Percentiles rank a stretch among this genome's conserved stretches.
Evolutionary conservation across 129 eudicot species (phyloP).

Genomic region (Arctium minus): DNA sequence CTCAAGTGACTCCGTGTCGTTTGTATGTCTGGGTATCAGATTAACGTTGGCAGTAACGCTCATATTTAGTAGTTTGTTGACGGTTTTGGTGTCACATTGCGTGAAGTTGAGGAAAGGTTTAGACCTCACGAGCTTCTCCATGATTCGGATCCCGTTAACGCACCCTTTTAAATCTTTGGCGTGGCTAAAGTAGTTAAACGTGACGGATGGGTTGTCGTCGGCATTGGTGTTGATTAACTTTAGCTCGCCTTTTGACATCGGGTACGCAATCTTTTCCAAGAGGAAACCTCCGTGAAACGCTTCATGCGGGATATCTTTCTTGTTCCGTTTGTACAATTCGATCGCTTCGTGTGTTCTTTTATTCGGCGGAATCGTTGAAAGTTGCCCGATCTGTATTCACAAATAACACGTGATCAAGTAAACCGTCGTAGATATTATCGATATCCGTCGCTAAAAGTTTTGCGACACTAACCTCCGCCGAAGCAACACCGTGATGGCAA

Average conservation of each 20-base stretch:
- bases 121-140: slow-evolving; percentile 59
- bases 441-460: background rate
- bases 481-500: slow-evolving; percentile 62
- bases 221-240: slow-evolving; percentile 54
- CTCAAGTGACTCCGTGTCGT: slow-evolving; percentile 42
- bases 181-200: slow-evolving; percentile 85
- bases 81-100: slow-evolving; percentile 27
- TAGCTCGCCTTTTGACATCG: slow-evolving; percentile 71
- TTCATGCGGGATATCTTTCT: slow-evolving; percentile 59
- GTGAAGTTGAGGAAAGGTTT: slow-evolving; percentile 53
- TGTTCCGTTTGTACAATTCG: slow-evolving; percentile 41
- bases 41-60: slow-evolving; percentile 77
- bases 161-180: slow-evolving; percentile 54
- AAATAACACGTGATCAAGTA: background rate
- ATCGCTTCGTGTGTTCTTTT: slow-evolving; percentile 65
- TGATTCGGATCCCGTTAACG: slow-evolving; percentile 64
- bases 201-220: slow-evolving; percentile 72
- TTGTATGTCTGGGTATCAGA: slow-evolving; percentile 71
- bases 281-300: slow-evolving; percentile 85
- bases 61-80: slow-evolving; percentile 59
- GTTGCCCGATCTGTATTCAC: slow-evolving; percentile 75
- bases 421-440: background rate
- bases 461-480: slow-evolving; percentile 66
- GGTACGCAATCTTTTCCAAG: slow-evolving; percentile 67
- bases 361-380: slow-evolving; percentile 80